Percentiles rank a stretch among this genome's conserved stretches.
Evolutionary conservation across 1,284 basidiomycete genomes (phyloP).

Genomic region (Trametes sp.): DNA sequence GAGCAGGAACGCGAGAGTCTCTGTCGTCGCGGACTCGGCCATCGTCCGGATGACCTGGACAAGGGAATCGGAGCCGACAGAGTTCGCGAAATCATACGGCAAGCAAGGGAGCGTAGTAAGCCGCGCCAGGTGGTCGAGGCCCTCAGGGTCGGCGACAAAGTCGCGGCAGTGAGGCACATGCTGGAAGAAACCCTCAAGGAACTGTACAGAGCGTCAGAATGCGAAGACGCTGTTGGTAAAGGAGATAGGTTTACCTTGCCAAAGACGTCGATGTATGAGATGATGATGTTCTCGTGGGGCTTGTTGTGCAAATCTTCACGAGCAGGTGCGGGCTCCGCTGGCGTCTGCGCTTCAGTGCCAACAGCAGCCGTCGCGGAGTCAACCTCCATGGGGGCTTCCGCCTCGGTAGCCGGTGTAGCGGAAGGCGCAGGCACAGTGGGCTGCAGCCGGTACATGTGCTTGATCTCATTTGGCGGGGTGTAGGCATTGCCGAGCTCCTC

Average conservation of each 20-base stretch:
- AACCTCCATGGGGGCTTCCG: constrained; percentile 60
- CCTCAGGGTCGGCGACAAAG: constrained; percentile 82
- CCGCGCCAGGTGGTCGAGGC: constrained; percentile 78
- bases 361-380: constrained; percentile 13
- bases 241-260: constrained; percentile 61
- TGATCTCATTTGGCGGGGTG: constrained; percentile 61
- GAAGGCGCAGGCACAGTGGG: constrained; percentile 44
- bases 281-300: constrained; percentile 75
- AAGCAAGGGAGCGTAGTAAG: constrained; percentile 88
- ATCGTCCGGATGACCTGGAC: constrained; percentile 90
- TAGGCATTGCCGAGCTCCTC: constrained; percentile 75
- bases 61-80: constrained; percentile 83
- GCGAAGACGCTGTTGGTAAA: not conserved
- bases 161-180: constrained; percentile 91
- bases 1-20: constrained; percentile 79
- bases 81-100: constrained; percentile 89
- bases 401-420: constrained; percentile 38
- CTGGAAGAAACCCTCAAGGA: constrained; percentile 94
- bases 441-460: constrained; percentile 68
- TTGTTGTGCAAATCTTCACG: constrained; percentile 53
- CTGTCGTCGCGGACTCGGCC: constrained; percentile 84
- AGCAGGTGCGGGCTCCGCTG: constrained; percentile 13
- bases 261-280: constrained; percentile 80
- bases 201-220: constrained; percentile 53
- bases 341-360: constrained; percentile 3